Conservation (phyloP, 257 asterid genomes). For the Ehretia macrophylla region DNA sequence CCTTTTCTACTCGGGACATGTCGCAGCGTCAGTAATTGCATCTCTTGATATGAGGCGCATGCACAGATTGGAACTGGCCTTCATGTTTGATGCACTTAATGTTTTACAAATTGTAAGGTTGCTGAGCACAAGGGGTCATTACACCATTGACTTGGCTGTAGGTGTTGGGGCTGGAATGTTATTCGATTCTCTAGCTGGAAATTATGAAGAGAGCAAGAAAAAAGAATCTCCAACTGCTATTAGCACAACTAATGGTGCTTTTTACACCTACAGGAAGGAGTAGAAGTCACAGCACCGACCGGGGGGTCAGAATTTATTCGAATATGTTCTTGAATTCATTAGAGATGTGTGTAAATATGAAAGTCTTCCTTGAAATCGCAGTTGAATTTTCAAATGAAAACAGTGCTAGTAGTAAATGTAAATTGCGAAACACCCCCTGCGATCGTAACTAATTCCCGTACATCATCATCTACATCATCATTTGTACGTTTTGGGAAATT, state of each 20-base stretch:
- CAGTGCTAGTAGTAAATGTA: too few relatives aligned
- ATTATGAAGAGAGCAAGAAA: constrained; percentile 52
- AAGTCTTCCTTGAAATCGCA: neutral
- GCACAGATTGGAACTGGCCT: constrained; percentile 70
- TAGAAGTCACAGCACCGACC: too few relatives aligned
- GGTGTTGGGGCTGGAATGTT: constrained; percentile 84
- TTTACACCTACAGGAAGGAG: constrained; percentile 7
- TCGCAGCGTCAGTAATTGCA: constrained; percentile 89
- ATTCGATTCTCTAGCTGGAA: constrained; percentile 76
- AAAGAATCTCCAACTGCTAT: neutral
- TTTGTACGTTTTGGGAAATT: too few relatives aligned
- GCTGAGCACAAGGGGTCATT: constrained; percentile 87
- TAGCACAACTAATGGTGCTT: constrained; percentile 2
- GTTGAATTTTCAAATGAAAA: too few relatives aligned
- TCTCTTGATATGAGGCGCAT: constrained; percentile 81
- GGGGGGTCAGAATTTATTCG: too few relatives aligned
- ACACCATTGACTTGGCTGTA: constrained; percentile 82
- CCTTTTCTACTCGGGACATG: constrained; percentile 86
- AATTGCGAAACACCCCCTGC: too few relatives aligned
- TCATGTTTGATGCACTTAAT: constrained; percentile 58
- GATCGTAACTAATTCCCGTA: too few relatives aligned
- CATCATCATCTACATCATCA: too few relatives aligned
- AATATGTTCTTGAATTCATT: too few relatives aligned
- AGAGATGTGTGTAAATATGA: too few relatives aligned
- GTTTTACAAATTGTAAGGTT: constrained; percentile 70